Percentiles rank a stretch among this genome's conserved stretches.
Conservation (phyloP, 169 alveolate genomes). For the Plasmodium knowlesi region DNA sequence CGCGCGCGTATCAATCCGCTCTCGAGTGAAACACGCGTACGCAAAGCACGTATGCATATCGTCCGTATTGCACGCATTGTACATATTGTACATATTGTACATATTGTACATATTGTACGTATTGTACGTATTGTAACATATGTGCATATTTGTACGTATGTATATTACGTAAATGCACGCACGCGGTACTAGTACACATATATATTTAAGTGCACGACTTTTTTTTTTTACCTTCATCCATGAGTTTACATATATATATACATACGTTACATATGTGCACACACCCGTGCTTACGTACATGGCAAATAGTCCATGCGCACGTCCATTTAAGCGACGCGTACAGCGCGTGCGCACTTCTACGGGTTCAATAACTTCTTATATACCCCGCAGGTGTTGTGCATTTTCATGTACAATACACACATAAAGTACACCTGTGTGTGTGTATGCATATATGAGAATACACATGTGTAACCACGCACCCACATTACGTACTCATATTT, state of each 20-base stretch:
- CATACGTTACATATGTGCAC: not conserved
- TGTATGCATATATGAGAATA: not conserved
- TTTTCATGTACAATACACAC: not conserved
- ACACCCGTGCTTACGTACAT: not conserved
- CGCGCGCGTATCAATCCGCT: not conserved
- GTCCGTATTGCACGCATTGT: not conserved
- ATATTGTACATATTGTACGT: not conserved
- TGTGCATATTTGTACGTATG: not conserved
- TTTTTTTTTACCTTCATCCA: not conserved
- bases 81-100: not conserved
- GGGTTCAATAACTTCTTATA: not conserved
- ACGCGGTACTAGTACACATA: not conserved
- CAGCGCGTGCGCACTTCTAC: not conserved
- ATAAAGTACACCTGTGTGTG: not conserved
- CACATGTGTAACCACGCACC: not conserved
- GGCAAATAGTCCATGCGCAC: not conserved
- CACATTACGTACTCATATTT: not conserved
- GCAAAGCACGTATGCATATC: not conserved
- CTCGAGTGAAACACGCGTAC: not conserved
- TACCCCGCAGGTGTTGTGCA: not conserved
- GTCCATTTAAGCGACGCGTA: not conserved
- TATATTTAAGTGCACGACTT: not conserved
- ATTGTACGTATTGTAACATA: not conserved
- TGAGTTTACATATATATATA: not conserved
- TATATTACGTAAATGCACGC: not conserved